Evolutionary conservation across 2,329 filamentous ascomycete genomes (phyloP), one percentile per base, ranked within the genome.

Genomic region (Trichoderma brevicompactum): DNA sequence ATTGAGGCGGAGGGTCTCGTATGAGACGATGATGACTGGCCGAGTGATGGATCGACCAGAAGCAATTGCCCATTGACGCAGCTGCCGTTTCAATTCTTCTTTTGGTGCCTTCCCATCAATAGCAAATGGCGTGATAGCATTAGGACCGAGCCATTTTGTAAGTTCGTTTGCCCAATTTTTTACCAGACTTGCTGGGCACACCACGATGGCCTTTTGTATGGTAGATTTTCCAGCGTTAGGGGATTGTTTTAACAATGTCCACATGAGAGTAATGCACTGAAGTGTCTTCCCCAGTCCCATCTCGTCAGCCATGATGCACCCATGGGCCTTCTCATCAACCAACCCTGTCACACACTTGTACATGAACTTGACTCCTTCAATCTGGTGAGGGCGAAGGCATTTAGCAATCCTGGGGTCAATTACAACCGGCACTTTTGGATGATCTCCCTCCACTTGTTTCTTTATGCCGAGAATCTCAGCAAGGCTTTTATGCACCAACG

Each of bases 301-400:
- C 76, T 97, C 95, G 76, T 99, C 95, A 61, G 95, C 95, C 95
- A 99, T 99, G 75, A 99, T 99, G 78, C 95, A 99, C 2, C 95
- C 95, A 76, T 97, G 92, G 55, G 95, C 95, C 72, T 94, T 94
- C 43, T 90, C 85, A 72, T 98, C 95, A 64, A 98, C 91, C 83
- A 98, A 85, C n/a, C 95, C 95, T 1, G 94, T 98, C 6, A 95
- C 93, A 73, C 92, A 96, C 70, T 87, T 87, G 78, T 98, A 99
- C 83, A 99, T 88, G 77, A 99, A 99, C 80, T 95, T 97, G 69
- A 99, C 95, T 73, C 95, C 95, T 76, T 98, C 95, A 43, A 99
- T 90, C 78, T 99, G 95, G 89, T 99, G 95, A 2, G 95, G 95
- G 54, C 95, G 89, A 58, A 99, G 81, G 54, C 97, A 91, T 77